Percentiles rank a stretch among this genome's conserved stretches.
phyloP scores from a whole-genome alignment of 345 rosid species.

The Leavenworthia alabamica region DNA sequence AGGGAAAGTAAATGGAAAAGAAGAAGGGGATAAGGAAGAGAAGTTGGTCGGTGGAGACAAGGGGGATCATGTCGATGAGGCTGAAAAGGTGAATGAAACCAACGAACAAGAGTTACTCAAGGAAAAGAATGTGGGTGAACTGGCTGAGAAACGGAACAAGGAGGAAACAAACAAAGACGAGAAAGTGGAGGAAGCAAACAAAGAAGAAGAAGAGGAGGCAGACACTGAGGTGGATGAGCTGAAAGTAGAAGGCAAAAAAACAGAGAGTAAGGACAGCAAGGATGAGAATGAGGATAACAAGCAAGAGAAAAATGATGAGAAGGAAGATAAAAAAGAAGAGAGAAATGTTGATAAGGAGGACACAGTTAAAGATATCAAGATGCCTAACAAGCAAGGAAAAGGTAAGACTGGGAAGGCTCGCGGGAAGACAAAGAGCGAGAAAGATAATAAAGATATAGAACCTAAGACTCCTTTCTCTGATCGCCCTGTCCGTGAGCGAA shows the following conservation, averaged over 20 bases:
- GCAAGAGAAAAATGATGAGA: slow-evolving; percentile 18
- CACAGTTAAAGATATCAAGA: slow-evolving; percentile 31
- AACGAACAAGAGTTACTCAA: slow-evolving; percentile 20
- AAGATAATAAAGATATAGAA: slow-evolving; percentile 44
- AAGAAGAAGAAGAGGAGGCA: slow-evolving; percentile 6
- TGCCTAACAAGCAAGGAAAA: slow-evolving; percentile 39
- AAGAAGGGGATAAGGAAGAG: slow-evolving; percentile 21
- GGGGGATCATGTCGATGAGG: slow-evolving; percentile 34
- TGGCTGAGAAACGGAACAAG: slow-evolving; percentile 15
- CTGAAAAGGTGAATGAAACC: slow-evolving; percentile 6
- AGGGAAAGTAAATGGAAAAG: slow-evolving; percentile 27
- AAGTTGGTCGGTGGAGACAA: slow-evolving; percentile 20
- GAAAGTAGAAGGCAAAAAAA: slow-evolving; percentile 13
- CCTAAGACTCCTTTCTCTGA: slow-evolving; percentile 62
- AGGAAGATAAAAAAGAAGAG: slow-evolving; percentile 21
- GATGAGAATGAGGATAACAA: slow-evolving; percentile 18
- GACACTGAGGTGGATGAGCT: slow-evolving; percentile 11
- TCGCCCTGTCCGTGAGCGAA: slow-evolving; percentile 91
- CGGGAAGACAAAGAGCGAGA: slow-evolving; percentile 37
- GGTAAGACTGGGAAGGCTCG: slow-evolving; percentile 39
- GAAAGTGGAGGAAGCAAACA: slow-evolving; percentile 9
- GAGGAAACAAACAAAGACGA: slow-evolving; percentile 19
- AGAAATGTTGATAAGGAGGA: slow-evolving; percentile 28
- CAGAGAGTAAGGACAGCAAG: slow-evolving; percentile 15
- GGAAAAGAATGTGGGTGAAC: slow-evolving; percentile 20